Evolutionary conservation across 768 basidiomycete species (phyloP), one percentile per base, ranked within the genome.

Genomic region (Amanita brunnescens): DNA sequence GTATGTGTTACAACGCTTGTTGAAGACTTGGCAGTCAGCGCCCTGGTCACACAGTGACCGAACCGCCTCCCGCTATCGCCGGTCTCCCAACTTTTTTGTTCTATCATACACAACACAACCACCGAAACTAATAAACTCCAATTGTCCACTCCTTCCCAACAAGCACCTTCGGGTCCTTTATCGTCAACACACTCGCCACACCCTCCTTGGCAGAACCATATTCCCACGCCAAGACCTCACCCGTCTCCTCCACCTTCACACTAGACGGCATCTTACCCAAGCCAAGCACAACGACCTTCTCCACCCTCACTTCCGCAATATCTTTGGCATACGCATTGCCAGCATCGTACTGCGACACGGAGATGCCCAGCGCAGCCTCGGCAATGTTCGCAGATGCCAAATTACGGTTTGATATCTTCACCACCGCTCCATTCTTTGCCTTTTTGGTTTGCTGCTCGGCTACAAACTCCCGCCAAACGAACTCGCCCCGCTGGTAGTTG

Each of bases 201-300:
- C 80, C 85, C 55, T 82, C 85, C 64, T 77, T 45, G 6, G 81
- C 75, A 8, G 71, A 32, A 75, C 72, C 70, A 61, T 75, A 96
- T 49, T 78, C 77, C 80, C 85, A 97, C 37, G 78, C 74, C 51
- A 93, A 66, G 40, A 77, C 76, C 29, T 47, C 60, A 29, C 72
- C 74, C 40, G 33, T 52, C 42, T 68, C 69, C 55, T 75, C 74
- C 34, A 76, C 60, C 58, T 69, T 78, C 24, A 94, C 82, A 42
- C 69, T 74, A 41, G 62, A 69, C 2, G 94, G 94, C 64, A 77
- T 79, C 26, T 53, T 61, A 16, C 66, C 62, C 53, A 96, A 66
- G 1, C 95, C 95, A 4, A 91, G 65, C 3, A 97, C 72, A 39
- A 94, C 74, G 20, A 98, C 63, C 66, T 82, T 81, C 67, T 95